phyloP scores from a whole-genome alignment of 768 basidiomycete species.

The Agrocybe praecox region DNA sequence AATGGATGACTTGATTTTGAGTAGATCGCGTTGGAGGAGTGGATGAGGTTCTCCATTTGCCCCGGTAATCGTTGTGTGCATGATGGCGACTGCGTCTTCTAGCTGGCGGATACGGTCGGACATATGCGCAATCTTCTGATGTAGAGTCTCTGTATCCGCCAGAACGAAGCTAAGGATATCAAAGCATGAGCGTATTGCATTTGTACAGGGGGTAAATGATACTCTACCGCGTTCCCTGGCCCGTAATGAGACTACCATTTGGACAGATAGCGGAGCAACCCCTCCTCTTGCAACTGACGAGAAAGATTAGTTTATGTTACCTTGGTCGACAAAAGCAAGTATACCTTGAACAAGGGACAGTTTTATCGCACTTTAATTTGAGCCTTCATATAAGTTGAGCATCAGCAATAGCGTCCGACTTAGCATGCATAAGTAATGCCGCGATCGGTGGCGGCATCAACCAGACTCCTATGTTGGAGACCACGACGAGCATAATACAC shows the following conservation, averaged over 20 bases:
- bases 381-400: slow-evolving; percentile 39
- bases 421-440: slow-evolving; percentile 1
- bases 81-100: slow-evolving; percentile 64
- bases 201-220: not conserved
- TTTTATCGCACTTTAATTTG: slow-evolving; percentile 79
- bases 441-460: slow-evolving; percentile 11
- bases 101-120: slow-evolving; percentile 71
- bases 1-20: slow-evolving; percentile 69
- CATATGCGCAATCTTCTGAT: slow-evolving; percentile 69
- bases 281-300: slow-evolving; percentile 60
- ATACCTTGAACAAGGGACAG: slow-evolving; percentile 57
- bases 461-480: not conserved
- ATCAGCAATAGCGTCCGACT: not conserved
- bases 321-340: not conserved
- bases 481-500: slow-evolving; percentile 11
- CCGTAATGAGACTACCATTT: slow-evolving; percentile 75
- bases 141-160: slow-evolving; percentile 70
- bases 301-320: not conserved
- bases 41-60: slow-evolving; percentile 53
- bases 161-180: slow-evolving; percentile 59
- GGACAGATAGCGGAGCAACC: slow-evolving; percentile 81
- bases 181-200: not conserved
- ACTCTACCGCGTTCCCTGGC: slow-evolving; percentile 73
- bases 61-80: slow-evolving; percentile 49
- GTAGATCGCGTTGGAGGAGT: slow-evolving; percentile 57